These are phyloP conservation scores for Aspergillus sp. DNA, from an alignment of 2,329 filamentous ascomycete species.

Conservation along the genomic window DNA sequence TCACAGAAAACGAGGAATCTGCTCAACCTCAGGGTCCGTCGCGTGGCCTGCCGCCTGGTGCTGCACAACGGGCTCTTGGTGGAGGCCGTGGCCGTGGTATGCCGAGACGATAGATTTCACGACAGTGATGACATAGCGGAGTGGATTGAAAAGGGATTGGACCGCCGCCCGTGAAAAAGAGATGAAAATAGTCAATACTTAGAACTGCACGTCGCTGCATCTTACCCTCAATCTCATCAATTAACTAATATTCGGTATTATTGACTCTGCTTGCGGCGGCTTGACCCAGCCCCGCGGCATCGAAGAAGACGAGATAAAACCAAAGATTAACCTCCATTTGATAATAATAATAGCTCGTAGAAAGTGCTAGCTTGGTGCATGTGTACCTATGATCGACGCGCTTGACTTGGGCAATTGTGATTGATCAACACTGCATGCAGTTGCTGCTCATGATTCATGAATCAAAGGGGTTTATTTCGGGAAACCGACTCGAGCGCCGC, in stretches of 20 bases:
- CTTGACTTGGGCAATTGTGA: not conserved
- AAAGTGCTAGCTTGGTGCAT: not conserved
- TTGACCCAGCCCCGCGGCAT: not conserved
- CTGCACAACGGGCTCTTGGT: conserved; percentile 83
- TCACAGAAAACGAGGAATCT: conserved; percentile 82
- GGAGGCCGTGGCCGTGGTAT: conserved; percentile 85
- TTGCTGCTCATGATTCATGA: not conserved
- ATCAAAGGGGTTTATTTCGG: not conserved
- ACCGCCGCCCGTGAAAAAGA: conserved; percentile 2
- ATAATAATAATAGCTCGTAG: not conserved
- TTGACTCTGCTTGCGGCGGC: not conserved
- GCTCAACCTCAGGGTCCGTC: conserved; percentile 77
- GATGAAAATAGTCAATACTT: conserved; percentile 12
- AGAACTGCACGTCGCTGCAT: conserved; percentile 10
- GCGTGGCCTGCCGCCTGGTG: conserved; percentile 72
- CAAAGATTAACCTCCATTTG: not conserved
- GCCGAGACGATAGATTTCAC: conserved; percentile 53
- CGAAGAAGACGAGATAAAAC: not conserved
- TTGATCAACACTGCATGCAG: not conserved
- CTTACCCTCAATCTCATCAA: conserved; percentile 1
- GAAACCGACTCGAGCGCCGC: too few relatives aligned
- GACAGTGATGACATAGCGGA: not conserved
- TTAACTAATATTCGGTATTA: not conserved
- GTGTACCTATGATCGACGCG: not conserved
- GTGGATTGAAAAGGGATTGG: not conserved